phyloP scores from a whole-genome alignment of 2,329 filamentous ascomycete species.

The Colletotrichum tofieldiae region DNA sequence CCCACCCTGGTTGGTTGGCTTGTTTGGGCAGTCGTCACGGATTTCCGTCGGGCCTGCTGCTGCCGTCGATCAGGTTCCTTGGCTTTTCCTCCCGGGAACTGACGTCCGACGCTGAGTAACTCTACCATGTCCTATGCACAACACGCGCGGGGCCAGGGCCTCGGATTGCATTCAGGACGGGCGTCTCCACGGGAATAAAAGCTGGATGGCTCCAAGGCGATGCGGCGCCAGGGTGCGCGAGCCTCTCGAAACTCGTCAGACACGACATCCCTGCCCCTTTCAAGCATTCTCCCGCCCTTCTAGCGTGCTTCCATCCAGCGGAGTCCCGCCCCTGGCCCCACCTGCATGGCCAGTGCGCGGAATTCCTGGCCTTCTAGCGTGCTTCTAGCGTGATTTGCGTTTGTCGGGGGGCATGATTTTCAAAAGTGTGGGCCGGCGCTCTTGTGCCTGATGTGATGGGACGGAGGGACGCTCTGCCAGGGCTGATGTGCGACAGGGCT shows the following conservation, averaged over 20 bases:
- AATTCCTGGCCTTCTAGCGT: constrained; percentile 28
- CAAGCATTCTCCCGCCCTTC: constrained; percentile 31
- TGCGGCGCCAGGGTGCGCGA: not conserved
- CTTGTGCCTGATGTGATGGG: not conserved
- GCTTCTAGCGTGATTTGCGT: constrained; percentile 25
- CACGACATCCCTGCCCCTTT: not conserved
- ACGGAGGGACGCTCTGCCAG: constrained; percentile 4
- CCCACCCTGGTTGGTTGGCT: not conserved
- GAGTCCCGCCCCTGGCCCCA: not conserved
- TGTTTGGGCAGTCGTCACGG: not conserved
- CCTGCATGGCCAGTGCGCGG: not conserved
- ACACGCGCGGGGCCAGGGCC: not conserved
- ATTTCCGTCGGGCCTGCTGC: constrained; percentile 2
- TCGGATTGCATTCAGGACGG: not conserved
- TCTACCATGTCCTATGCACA: not conserved
- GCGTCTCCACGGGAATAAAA: not conserved
- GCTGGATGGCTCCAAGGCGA: not conserved
- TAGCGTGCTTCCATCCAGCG: constrained; percentile 30
- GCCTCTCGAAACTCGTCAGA: constrained; percentile 5
- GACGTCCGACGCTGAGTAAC: not conserved
- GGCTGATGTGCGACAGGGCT: constrained; percentile 20
- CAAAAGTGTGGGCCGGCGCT: not conserved
- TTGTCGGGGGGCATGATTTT: constrained; percentile 9
- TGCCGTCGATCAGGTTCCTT: not conserved
- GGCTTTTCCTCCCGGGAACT: too few relatives aligned